Evolutionary conservation across 306 rosid species (phyloP).

Genomic region (Dalbergia cochinchinensis): DNA sequence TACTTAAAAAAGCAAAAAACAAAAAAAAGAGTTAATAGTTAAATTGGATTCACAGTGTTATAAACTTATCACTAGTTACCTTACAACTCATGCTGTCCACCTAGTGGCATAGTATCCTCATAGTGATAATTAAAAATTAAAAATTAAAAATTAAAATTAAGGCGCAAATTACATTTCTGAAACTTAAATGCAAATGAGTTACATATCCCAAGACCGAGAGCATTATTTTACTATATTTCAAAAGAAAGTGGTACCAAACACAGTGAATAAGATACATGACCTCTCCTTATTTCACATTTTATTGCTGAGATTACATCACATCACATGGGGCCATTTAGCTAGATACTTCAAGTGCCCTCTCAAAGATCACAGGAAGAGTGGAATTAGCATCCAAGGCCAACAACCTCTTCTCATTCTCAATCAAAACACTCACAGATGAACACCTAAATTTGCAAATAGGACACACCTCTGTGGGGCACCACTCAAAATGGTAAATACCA

Average conservation of each 20-base stretch:
- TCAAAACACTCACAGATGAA: conserved; percentile 50
- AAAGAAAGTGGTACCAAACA: neutral
- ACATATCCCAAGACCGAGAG: neutral
- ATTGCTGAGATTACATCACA: neutral
- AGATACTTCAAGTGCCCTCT: conserved; percentile 4
- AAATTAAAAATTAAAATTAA: too few relatives aligned
- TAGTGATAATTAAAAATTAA: too few relatives aligned
- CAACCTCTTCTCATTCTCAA: conserved; percentile 61
- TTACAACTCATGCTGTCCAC: too few relatives aligned
- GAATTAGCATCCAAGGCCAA: conserved; percentile 59
- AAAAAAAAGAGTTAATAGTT: too few relatives aligned
- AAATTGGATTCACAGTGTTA: too few relatives aligned
- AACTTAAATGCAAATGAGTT: neutral
- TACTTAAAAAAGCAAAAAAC: too few relatives aligned
- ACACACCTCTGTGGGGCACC: conserved; percentile 70
- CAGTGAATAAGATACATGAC: neutral
- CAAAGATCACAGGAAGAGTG: conserved; percentile 36
- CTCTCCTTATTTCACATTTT: neutral
- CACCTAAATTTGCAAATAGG: conserved; percentile 54
- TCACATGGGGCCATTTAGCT: neutral
- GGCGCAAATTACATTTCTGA: too few relatives aligned
- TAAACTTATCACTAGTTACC: too few relatives aligned
- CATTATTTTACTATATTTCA: neutral
- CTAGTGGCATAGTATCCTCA: too few relatives aligned
- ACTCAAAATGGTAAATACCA: conserved; percentile 48